These are phyloP conservation scores for Pseudonitzschia pungens DNA, from an alignment of 108 stramenopile genomes.

Conservation along the genomic window DNA sequence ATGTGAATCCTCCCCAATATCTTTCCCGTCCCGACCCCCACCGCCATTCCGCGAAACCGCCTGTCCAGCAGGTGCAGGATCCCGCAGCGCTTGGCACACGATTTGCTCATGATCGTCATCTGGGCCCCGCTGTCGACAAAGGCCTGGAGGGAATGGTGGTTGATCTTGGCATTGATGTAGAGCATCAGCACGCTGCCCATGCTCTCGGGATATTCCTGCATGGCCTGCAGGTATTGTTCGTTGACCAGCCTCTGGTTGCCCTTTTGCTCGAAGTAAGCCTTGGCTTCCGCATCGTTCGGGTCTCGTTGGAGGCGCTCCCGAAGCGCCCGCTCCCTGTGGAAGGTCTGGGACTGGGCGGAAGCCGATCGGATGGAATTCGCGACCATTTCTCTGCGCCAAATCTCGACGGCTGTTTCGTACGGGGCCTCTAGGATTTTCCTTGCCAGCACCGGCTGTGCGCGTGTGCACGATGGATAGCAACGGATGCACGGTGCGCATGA, in stretches of 20 bases:
- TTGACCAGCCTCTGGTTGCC: slow-evolving; percentile 58
- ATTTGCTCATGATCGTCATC: slow-evolving; percentile 82
- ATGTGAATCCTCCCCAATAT: slow-evolving; percentile 88
- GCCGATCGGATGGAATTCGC: slow-evolving; percentile 58
- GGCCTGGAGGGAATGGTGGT: slow-evolving; percentile 76
- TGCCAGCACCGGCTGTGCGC: slow-evolving; percentile 41
- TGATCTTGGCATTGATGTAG: slow-evolving; percentile 90
- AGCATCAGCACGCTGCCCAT: slow-evolving; percentile 95
- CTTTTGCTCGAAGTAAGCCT: slow-evolving; percentile 75
- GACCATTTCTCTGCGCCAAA: slow-evolving; percentile 74
- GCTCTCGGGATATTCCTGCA: slow-evolving; percentile 95
- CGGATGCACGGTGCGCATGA: not conserved
- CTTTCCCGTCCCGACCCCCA: slow-evolving; percentile 90
- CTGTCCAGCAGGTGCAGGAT: slow-evolving; percentile 84
- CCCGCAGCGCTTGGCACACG: slow-evolving; percentile 77
- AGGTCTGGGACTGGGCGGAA: slow-evolving; percentile 36
- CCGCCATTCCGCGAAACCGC: slow-evolving; percentile 85
- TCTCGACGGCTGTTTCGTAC: slow-evolving; percentile 43
- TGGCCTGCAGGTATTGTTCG: slow-evolving; percentile 78
- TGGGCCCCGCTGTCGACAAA: slow-evolving; percentile 98
- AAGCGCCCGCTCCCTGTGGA: slow-evolving; percentile 51
- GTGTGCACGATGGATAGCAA: not conserved
- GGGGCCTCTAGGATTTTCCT: slow-evolving; percentile 36
- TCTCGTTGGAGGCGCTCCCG: slow-evolving; percentile 49
- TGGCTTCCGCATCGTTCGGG: slow-evolving; percentile 85